Base-by-base conservation (phyloP, 2,329 filamentous ascomycete genomes). In the Immersiporthe knoxdaviesiana region DNA sequence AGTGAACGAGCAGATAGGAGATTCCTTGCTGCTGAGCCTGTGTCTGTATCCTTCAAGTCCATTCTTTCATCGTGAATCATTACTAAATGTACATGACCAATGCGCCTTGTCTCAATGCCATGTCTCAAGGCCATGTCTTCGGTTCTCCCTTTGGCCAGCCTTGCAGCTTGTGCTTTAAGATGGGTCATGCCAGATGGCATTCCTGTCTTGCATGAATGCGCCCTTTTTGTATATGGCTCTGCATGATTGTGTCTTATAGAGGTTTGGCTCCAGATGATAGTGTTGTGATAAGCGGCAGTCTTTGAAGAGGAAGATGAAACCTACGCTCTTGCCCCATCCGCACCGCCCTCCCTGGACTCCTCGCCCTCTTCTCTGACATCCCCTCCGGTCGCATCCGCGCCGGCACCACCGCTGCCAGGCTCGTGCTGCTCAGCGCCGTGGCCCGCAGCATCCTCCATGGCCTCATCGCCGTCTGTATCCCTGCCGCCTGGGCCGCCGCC, bases 281-380 rank as follows among this genome's bases (percentile, higher is more conserved):
- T 35, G n/a, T 37, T 37, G 21, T 30, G 24, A n/a, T 66, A 18
- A 30, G 56, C 50, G 37, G 56, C 50, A 61, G 56, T 47, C 37
- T 59, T n/a, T 21, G 37, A 74, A 74, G 74, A 73, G 73, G 73
- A 73, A 75, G 72, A 79, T 82, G 79, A 81, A 79, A 99, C 97
- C 95, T 98, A 99, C 96, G 95, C 96, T 97, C 96, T 90, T 83
- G 93, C 97, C 77, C 97, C 96, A 82, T 98, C 96, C 75, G 93
- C 93, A 78, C 97, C 96, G 71, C 95, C 96, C 81, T 97, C 94
- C 83, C 97, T 88, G 73, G 95, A 89, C 74, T 89, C 90, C 79
- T 93, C 90, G 69, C 96, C 96, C 80, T 98, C 96, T 80, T 97
- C 90, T 80, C 94, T 89, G 74, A 97, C 84, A 78, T 99, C 95